Evolutionary conservation across 2,329 filamentous ascomycete genomes (phyloP), one percentile per base, ranked within the genome.

Genomic region (Incumbomyces lentus): DNA sequence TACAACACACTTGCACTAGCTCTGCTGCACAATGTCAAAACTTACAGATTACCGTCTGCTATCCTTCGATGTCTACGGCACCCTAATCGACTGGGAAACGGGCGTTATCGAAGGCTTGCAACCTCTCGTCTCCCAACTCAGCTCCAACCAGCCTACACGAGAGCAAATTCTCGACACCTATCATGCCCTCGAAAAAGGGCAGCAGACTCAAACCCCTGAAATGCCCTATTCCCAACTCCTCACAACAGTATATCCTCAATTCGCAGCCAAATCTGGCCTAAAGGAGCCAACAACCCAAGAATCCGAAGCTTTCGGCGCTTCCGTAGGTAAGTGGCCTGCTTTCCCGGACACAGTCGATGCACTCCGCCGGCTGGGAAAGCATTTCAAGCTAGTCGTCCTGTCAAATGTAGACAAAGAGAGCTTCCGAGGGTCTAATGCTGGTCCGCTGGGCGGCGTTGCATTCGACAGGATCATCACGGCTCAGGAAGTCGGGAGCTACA

Each of bases 41-140:
- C 46, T 47, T n/a, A 42, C 48, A 1, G 54, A 51, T 29, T 58
- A 51, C 47, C 54, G 55, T 45, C 64, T 76, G 49, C 75, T 86
- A 41, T 80, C 78, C 57, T 87, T 89, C 64, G 84, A 90, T 64
- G 79, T 84, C 68, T 89, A 85, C 62, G 84, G 84, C 62, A 90
- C 85, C 0, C 73, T 89, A 2, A 77, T 89, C 50, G 82, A 89
- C 68, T 87, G 82, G 83, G 81, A 87, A 61, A 61, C 67, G n/a
- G 82, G 82, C 49, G 74, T 86, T 47, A 63, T 74, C 43, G 53
- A 63, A 2, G 70, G 74, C 2, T 69, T 87, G 1, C 48, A 63
- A 30, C 63, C 66, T n/a, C 58, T 68, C 6, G 56, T 52, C 16
- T 12, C 19, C 11, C 40, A 43, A 18, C 36, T 39, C 12, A 12